Percentiles rank a stretch among this genome's conserved stretches.
phyloP scores from a whole-genome alignment of 768 basidiomycete species.

The Leccinum truebloodii region DNA sequence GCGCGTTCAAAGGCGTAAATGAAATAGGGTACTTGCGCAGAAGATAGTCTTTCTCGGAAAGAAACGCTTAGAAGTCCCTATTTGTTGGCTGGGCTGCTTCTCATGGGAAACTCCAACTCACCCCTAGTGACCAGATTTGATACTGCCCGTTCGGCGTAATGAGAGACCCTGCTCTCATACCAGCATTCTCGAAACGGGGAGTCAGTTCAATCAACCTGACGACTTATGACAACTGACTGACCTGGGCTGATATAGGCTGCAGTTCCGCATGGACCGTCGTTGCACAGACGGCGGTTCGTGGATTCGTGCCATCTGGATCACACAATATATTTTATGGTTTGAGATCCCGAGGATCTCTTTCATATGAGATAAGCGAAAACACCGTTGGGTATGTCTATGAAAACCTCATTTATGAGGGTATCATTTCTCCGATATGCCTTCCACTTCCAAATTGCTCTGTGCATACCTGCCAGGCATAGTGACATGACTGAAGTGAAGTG shows the following conservation, averaged over 20 bases:
- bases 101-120: slow-evolving; percentile 48
- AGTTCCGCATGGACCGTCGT: slow-evolving; percentile 61
- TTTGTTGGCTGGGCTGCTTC: slow-evolving; percentile 9
- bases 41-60: slow-evolving; percentile 1
- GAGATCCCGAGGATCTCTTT: slow-evolving; percentile 51
- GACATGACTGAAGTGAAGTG: slow-evolving; percentile 45
- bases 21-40: slow-evolving; percentile 13
- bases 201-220: slow-evolving; percentile 9
- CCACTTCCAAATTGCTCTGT: slow-evolving; percentile 52
- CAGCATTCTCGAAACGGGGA: slow-evolving; percentile 51
- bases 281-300: slow-evolving; percentile 39
- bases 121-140: slow-evolving; percentile 72
- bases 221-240: slow-evolving; percentile 34
- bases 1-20: not conserved
- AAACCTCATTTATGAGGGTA: slow-evolving; percentile 59
- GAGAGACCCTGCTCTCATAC: slow-evolving; percentile 35
- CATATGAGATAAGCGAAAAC: too few relatives aligned
- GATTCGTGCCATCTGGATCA: slow-evolving; percentile 44
- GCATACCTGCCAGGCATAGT: slow-evolving; percentile 64
- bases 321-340: slow-evolving; percentile 61
- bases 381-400: slow-evolving; percentile 23
- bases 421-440: slow-evolving; percentile 52
- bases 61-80: slow-evolving; percentile 4
- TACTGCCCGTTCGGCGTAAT: slow-evolving; percentile 33
- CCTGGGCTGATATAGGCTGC: slow-evolving; percentile 71